Evolutionary conservation across 352 stramenopile species (phyloP).

Genomic region (Phytopythium mirpurense): DNA sequence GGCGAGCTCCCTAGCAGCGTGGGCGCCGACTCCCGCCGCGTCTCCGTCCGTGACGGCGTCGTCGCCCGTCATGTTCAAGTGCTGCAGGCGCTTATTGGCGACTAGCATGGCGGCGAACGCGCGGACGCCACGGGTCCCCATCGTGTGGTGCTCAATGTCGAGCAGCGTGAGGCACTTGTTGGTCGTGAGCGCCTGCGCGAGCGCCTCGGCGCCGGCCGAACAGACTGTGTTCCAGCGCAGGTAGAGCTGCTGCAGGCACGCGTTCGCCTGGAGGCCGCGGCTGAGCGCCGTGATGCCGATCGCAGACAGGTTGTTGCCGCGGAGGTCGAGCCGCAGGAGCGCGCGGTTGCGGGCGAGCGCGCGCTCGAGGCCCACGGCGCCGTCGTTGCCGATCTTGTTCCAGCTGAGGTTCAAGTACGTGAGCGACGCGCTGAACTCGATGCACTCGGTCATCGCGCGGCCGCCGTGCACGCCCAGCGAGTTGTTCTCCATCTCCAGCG

Average conservation of each 20-base stretch:
- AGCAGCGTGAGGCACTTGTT: conserved; percentile 62
- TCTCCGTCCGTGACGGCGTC: conserved; percentile 47
- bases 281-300: conserved; percentile 50
- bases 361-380: conserved; percentile 31
- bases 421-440: conserved; percentile 52
- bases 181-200: conserved; percentile 39
- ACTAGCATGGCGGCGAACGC: conserved; percentile 64
- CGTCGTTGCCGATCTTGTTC: conserved; percentile 64
- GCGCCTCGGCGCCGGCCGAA: conserved; percentile 38
- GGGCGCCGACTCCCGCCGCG: conserved; percentile 35
- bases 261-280: conserved; percentile 40
- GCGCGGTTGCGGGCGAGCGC: conserved; percentile 43
- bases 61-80: conserved; percentile 65
- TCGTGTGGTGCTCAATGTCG: conserved; percentile 75
- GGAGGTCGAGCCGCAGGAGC: conserved; percentile 54
- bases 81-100: conserved; percentile 40
- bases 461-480: conserved; percentile 37
- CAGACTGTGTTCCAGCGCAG: conserved; percentile 73
- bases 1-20: conserved; percentile 40
- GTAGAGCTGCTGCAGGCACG: conserved; percentile 56
- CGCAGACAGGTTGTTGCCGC: conserved; percentile 55
- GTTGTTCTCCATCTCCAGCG: conserved; percentile 72
- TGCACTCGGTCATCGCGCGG: conserved; percentile 47
- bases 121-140: conserved; percentile 40
- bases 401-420: conserved; percentile 74